Evolutionary conservation across 352 stramenopile species (phyloP).

Genomic region (Thalassiosira delicatula): DNA sequence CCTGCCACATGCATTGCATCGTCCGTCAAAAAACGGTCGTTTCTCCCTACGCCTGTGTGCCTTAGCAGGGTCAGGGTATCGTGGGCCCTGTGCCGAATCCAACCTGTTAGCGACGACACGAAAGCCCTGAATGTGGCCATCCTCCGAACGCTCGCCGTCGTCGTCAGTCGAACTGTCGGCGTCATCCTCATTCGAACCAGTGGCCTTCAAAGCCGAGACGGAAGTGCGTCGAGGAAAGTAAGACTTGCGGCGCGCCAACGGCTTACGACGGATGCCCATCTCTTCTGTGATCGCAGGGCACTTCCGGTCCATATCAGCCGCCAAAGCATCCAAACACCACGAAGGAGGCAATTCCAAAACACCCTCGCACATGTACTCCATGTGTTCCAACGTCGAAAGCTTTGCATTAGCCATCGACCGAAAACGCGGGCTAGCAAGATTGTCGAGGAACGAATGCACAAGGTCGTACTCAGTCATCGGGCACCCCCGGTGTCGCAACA

Average conservation of each 20-base stretch:
- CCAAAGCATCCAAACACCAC: neutral
- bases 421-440: neutral
- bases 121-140: neutral
- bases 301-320: too few relatives aligned
- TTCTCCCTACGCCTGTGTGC: neutral
- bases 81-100: neutral
- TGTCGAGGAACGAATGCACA: neutral
- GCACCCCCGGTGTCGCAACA: neutral
- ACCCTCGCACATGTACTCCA: too few relatives aligned
- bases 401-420: neutral
- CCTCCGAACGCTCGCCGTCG: neutral
- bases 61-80: neutral
- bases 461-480: neutral
- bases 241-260: neutral
- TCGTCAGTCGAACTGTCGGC: neutral
- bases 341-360: neutral
- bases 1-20: neutral
- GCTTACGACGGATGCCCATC: too few relatives aligned
- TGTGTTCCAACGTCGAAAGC: too few relatives aligned
- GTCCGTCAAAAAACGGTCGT: neutral
- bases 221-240: neutral
- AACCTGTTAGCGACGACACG: neutral
- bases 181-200: neutral
- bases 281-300: too few relatives aligned
- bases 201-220: too few relatives aligned